Percentiles rank a stretch among this genome's conserved stretches.
phyloP scores from a whole-genome alignment of 2,329 filamentous ascomycete species.

The Pezicula neosporulosa region DNA sequence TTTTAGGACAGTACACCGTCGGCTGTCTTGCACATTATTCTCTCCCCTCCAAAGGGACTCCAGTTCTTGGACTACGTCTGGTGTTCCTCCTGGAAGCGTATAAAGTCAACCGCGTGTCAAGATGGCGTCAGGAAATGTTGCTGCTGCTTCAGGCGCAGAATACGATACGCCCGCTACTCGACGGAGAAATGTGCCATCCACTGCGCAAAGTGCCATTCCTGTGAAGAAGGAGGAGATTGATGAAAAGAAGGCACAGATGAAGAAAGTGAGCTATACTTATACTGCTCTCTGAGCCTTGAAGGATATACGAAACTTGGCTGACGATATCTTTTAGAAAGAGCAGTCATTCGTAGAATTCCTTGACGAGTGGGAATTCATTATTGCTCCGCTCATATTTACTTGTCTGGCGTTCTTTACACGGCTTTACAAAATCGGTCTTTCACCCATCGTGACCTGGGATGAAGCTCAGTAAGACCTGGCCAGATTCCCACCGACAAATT shows the following conservation, averaged over 20 bases:
- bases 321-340: slow-evolving; percentile 32
- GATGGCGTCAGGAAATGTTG: slow-evolving; percentile 43
- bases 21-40: too few relatives aligned
- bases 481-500: slow-evolving; percentile 25
- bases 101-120: slow-evolving; percentile 1
- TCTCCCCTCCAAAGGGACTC: not conserved
- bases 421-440: slow-evolving; percentile 68
- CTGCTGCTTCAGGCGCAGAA: slow-evolving; percentile 58
- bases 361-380: slow-evolving; percentile 59
- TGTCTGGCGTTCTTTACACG: slow-evolving; percentile 62
- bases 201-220: slow-evolving; percentile 31
- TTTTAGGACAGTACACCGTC: too few relatives aligned
- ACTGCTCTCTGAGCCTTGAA: not conserved
- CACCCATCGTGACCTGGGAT: slow-evolving; percentile 72
- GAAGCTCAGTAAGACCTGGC: slow-evolving; percentile 62
- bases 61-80: not conserved
- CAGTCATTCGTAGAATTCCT: slow-evolving; percentile 60
- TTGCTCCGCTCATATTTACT: slow-evolving; percentile 60
- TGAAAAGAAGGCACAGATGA: slow-evolving; percentile 56
- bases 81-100: not conserved
- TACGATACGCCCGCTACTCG: slow-evolving; percentile 49
- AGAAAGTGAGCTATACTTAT: slow-evolving; percentile 44
- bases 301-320: not conserved
- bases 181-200: slow-evolving; percentile 48
- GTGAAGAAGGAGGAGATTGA: slow-evolving; percentile 40